Evolutionary conservation across 192 early-diverging fungal genomes (phyloP).

Genomic region (Pilaira anomala): DNA sequence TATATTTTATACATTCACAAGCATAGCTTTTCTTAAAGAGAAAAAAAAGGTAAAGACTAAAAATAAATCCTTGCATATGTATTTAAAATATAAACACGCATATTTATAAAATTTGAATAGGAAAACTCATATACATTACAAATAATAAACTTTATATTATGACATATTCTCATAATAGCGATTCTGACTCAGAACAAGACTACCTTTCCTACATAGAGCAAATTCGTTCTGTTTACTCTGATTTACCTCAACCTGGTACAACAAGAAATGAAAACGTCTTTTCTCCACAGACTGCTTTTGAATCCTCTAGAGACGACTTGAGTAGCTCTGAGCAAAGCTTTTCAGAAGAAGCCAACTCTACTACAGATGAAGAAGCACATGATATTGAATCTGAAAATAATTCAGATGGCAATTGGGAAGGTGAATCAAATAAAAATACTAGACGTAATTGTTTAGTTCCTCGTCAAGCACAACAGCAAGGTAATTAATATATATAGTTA

Average conservation of each 20-base stretch:
- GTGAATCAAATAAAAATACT: not conserved
- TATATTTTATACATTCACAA: not conserved
- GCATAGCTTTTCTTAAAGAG: too few species aligned
- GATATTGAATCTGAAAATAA: constrained; percentile 6
- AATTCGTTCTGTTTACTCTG: not conserved
- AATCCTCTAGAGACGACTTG: not conserved
- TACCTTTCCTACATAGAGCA: not conserved
- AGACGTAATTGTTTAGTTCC: not conserved
- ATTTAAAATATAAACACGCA: not conserved
- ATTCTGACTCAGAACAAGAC: not conserved
- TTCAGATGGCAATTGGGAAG: not conserved
- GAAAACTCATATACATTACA: not conserved
- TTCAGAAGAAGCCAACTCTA: constrained; percentile 9
- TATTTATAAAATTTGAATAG: not conserved
- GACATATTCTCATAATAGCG: not conserved
- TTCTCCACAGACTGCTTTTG: constrained; percentile 1
- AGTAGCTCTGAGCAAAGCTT: not conserved
- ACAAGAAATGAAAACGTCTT: not conserved
- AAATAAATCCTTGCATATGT: not conserved
- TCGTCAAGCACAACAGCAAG: too few species aligned
- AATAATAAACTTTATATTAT: too few species aligned
- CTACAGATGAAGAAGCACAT: constrained; percentile 2
- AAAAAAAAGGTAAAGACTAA: too few species aligned
- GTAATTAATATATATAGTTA: too few species aligned
- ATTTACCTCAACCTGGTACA: not conserved